A percentile compares a stretch with the other conserved stretches of the same genome.
These are phyloP conservation scores for Amoebophrya sp. DNA, from an alignment of 169 alveolate species.

Conservation along the genomic window DNA sequence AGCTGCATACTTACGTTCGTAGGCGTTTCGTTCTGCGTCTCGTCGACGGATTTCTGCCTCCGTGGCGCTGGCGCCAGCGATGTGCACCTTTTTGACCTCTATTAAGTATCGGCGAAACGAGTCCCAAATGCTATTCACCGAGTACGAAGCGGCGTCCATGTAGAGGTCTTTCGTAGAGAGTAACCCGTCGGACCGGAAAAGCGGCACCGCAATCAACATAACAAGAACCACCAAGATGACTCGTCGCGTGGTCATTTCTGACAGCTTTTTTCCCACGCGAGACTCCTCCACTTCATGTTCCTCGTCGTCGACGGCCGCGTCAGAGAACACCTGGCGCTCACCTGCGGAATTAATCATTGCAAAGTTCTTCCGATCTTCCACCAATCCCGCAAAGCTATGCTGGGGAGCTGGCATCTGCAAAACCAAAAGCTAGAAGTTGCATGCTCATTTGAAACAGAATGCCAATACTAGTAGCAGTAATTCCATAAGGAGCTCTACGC, in stretches of 20 bases:
- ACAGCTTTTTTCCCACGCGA: conserved; percentile 39
- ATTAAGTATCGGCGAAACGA: neutral
- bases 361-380: neutral
- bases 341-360: neutral
- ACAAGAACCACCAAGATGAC: conserved; percentile 42
- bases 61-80: neutral
- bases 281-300: conserved; percentile 45
- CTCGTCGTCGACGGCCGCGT: conserved; percentile 39
- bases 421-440: no score
- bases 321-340: neutral
- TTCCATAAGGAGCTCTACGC: no score
- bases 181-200: conserved; percentile 39
- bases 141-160: neutral
- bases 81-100: neutral
- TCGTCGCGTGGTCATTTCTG: conserved; percentile 45
- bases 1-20: no score
- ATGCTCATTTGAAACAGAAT: no score
- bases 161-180: neutral
- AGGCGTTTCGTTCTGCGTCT: neutral
- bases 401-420: neutral
- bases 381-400: neutral
- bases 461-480: no score
- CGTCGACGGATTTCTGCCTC: neutral
- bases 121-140: neutral
- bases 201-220: conserved; percentile 41